Evolutionary conservation across 257 asterid species (phyloP).

Genomic region (Penstemon newberryi): DNA sequence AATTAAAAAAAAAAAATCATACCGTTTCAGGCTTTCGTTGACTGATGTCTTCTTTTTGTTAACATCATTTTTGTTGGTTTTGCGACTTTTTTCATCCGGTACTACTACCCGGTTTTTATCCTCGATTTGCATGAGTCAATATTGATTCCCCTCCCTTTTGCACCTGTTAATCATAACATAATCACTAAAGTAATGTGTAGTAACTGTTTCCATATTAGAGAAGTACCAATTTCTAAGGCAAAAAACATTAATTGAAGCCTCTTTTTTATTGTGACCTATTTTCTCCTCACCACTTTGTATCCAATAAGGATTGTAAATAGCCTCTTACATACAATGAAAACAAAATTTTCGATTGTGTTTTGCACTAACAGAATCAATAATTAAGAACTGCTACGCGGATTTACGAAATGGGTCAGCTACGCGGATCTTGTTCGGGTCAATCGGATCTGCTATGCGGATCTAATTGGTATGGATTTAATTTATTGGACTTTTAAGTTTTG

Average conservation of each 20-base stretch:
- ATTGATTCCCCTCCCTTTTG: slow-evolving; percentile 77
- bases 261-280: too few species aligned
- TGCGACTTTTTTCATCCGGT: slow-evolving; percentile 14
- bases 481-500: too few species aligned
- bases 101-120: slow-evolving; percentile 27
- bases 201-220: too few species aligned
- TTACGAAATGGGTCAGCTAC: too few species aligned
- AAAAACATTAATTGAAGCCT: too few species aligned
- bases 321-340: background rate
- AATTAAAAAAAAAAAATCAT: background rate
- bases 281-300: too few species aligned
- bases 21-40: slow-evolving; percentile 76
- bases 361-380: background rate
- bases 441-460: too few species aligned
- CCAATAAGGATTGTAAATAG: too few species aligned
- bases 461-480: too few species aligned
- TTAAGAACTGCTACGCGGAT: too few species aligned
- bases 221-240: too few species aligned
- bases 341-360: background rate
- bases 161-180: slow-evolving; percentile 40
- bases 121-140: slow-evolving; percentile 38
- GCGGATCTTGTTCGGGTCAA: too few species aligned
- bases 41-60: slow-evolving; percentile 32
- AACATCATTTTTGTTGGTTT: slow-evolving; percentile 26
- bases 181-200: background rate